These are phyloP conservation scores for Malus hybrid DNA, from an alignment of 331 rosid species.

Conservation along the genomic window DNA sequence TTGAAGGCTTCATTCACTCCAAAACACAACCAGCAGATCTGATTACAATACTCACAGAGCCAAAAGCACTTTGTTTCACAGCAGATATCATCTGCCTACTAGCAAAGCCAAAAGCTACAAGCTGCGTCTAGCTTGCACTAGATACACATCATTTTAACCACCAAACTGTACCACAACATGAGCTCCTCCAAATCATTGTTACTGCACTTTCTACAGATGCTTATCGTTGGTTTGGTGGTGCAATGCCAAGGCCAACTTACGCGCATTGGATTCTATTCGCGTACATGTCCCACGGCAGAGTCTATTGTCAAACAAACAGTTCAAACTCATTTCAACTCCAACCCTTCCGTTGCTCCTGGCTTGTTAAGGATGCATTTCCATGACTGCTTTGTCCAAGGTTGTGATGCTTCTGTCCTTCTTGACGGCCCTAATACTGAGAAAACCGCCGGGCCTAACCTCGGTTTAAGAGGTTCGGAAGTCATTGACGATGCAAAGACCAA, in stretches of 20 bases:
- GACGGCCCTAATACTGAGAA: slow-evolving; percentile 34
- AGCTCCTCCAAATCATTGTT: neutral
- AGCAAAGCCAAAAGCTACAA: neutral
- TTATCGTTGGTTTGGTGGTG: slow-evolving; percentile 25
- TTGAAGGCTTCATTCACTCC: no score
- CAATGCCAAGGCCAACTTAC: slow-evolving; percentile 39
- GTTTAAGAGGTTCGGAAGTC: slow-evolving; percentile 37
- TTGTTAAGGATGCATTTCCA: slow-evolving; percentile 74
- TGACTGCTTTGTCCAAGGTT: slow-evolving; percentile 79
- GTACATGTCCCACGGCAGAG: slow-evolving; percentile 47
- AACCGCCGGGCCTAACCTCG: slow-evolving; percentile 19
- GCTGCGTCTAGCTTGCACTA: neutral
- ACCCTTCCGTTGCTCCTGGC: slow-evolving; percentile 52
- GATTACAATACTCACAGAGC: no score
- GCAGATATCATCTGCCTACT: no score
- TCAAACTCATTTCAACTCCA: slow-evolving; percentile 31
- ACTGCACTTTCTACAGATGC: neutral
- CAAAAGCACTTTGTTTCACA: no score
- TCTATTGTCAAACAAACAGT: slow-evolving; percentile 50
- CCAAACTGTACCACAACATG: neutral
- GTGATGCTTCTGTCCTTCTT: slow-evolving; percentile 72
- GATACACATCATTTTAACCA: neutral
- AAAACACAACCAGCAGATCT: no score
- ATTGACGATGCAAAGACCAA: slow-evolving; percentile 43
- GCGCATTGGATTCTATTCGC: slow-evolving; percentile 45